Percentiles rank a stretch among this genome's conserved stretches.
Conservation (phyloP, 345 rosid species). For the Clausena lansium region DNA sequence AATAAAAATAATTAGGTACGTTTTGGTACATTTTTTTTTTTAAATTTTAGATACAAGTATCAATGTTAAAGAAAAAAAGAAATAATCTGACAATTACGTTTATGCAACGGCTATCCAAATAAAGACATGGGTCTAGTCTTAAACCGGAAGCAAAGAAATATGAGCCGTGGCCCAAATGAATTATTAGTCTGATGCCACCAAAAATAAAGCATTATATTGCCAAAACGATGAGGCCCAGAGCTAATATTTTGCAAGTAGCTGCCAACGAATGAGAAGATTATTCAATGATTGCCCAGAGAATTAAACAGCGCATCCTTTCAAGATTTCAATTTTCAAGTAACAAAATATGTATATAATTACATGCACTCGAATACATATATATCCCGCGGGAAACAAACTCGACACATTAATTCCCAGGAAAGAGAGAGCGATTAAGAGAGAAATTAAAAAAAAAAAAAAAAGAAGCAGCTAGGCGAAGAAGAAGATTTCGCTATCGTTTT, state of each 20-base stretch:
- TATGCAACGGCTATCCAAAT: neutral
- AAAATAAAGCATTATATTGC: neutral
- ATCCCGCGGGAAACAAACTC: neutral
- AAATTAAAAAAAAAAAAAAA: neutral
- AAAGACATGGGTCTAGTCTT: neutral
- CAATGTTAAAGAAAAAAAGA: no score
- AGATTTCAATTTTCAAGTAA: neutral
- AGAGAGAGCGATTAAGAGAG: no score
- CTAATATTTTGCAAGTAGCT: neutral
- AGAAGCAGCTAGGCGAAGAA: neutral
- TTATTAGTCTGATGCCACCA: neutral
- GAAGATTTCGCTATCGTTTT: neutral
- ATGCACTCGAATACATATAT: neutral
- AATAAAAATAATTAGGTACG: no score
- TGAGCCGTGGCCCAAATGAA: neutral
- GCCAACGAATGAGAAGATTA: neutral
- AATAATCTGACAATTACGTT: no score
- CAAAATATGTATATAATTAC: neutral
- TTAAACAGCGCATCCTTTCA: neutral
- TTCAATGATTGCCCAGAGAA: neutral
- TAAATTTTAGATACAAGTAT: no score
- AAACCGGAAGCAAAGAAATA: neutral
- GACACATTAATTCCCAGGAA: neutral
- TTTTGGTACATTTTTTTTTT: no score
- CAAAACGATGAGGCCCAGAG: neutral